These are phyloP conservation scores for Fragilaria crotonensis DNA, from an alignment of 108 stramenopile genomes.

Conservation along the genomic window DNA sequence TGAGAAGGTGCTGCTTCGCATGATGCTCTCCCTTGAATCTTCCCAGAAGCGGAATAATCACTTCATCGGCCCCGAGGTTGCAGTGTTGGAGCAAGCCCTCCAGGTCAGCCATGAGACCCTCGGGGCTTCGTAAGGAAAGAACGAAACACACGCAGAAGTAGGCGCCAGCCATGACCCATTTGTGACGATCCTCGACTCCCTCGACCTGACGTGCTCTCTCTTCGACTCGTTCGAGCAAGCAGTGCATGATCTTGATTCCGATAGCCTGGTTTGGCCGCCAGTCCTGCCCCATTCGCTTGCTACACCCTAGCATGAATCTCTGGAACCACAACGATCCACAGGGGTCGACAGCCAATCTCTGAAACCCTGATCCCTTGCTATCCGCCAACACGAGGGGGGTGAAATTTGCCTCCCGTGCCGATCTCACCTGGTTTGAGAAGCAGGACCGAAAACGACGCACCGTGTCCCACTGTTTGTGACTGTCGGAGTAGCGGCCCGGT, in stretches of 20 bases:
- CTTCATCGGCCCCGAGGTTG: not conserved
- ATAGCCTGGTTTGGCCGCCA: not conserved
- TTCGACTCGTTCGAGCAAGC: not conserved
- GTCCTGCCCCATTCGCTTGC: not conserved
- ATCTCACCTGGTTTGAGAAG: not conserved
- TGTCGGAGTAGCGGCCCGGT: slow-evolving; percentile 8
- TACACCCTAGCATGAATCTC: not conserved
- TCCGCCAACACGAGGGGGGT: not conserved
- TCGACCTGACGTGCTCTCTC: not conserved
- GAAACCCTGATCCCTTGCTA: not conserved
- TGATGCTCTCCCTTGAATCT: slow-evolving; percentile 1
- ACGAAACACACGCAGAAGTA: too few species aligned
- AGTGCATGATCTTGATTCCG: not conserved
- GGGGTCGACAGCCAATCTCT: too few species aligned
- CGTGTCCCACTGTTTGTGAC: too few species aligned
- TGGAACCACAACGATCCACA: slow-evolving; percentile 1
- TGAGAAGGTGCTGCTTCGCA: not conserved
- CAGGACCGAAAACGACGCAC: slow-evolving; percentile 8
- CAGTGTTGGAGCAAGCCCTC: not conserved
- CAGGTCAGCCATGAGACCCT: not conserved
- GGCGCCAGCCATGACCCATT: not conserved
- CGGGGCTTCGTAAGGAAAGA: not conserved
- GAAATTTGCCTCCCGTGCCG: not conserved
- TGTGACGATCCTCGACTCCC: not conserved
- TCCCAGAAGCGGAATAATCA: not conserved